Conservation (phyloP, 2,329 filamentous ascomycete species). For the Sphaerulina vaccinii region DNA sequence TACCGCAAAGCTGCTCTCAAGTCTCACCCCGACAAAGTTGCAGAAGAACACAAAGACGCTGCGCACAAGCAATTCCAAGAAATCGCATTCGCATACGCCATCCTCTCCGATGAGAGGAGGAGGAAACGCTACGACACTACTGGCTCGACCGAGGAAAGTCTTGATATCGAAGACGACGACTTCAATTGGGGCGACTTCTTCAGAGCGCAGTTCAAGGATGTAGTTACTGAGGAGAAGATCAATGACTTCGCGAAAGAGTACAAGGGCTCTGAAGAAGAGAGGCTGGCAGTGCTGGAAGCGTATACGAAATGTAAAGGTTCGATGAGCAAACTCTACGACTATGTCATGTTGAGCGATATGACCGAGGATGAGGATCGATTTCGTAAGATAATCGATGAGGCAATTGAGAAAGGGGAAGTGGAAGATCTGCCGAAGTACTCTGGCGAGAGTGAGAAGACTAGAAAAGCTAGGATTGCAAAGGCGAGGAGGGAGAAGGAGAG, state of each 20-base stretch:
- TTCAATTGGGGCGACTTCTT: conserved; percentile 94
- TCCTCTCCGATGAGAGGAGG: conserved; percentile 79
- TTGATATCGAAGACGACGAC: conserved; percentile 61
- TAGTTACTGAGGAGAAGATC: conserved; percentile 73
- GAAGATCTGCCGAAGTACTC: conserved; percentile 67
- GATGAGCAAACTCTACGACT: conserved; percentile 74
- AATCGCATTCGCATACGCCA: conserved; percentile 89
- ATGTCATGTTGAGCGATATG: conserved; percentile 82
- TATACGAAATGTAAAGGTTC: conserved; percentile 73
- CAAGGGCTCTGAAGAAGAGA: conserved; percentile 83
- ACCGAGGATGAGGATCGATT: conserved; percentile 84
- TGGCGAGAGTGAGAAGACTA: conserved; percentile 59
- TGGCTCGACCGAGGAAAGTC: conserved; percentile 80
- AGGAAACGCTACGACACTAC: conserved; percentile 87
- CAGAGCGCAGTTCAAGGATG: conserved; percentile 74
- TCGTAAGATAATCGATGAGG: conserved; percentile 73
- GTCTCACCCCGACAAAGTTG: conserved; percentile 65
- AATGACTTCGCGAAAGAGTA: conserved; percentile 74
- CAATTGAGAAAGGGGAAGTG: conserved; percentile 70
- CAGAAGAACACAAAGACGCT: conserved; percentile 62
- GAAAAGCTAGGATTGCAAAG: conserved; percentile 51
- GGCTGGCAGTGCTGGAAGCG: conserved; percentile 69
- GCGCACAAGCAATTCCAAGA: conserved; percentile 84
- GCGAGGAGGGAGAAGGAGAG: conserved; percentile 66
- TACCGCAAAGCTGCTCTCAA: conserved; percentile 89